Evolutionary conservation across 139 green algal species (phyloP), one percentile per base, ranked within the genome.

Genomic region (Nannochloris sp.): DNA sequence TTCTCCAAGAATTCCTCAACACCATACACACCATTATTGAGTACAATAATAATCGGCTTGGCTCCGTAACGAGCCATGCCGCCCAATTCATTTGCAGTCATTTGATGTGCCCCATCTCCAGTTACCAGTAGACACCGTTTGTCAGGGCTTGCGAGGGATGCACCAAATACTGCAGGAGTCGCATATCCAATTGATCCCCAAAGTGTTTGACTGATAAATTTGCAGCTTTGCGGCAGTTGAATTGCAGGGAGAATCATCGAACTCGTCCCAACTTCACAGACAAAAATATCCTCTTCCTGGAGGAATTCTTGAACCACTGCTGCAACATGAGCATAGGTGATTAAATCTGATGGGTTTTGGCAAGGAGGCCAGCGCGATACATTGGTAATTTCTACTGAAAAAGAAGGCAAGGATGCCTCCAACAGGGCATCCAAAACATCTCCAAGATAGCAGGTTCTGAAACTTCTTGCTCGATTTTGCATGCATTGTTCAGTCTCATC

Each of bases 1-100:
- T 61, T 43, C 56, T 61, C 56, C 31, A 61, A 61, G n/a, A 61
- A 61, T 45, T 61, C 56, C 31, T 61, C 56, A 10, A 61, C 31
- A 23, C 56, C 56, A 14, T 44, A 45, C 56, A 61, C 4, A 29
- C 56, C 56, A 45, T 61, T 61, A 14, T 61, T 61, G 13, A 61
- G 30, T 23, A 61, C 56, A 23, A 61, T 51, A 23, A 53, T 20
- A 45, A 61, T 61, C 8, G 31, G 12, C 17, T 10, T 61, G 16
- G 30, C 17, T 45, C n/a, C 17, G 13, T 61, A 61, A n/a, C 56
- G 56, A n/a, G 10, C 17, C 56, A 61, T 61, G 16, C 8, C 13
- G n/a, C 56, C 56, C 16, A 61, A 23, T 20, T 61, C 56, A 45
- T 61, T 61, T 43, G 56, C 56, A 23, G 56, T 61, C 56, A 61